Evolutionary conservation across 1,139 yeast species (phyloP).

Genomic region (Suhomyces ambrosiae): DNA sequence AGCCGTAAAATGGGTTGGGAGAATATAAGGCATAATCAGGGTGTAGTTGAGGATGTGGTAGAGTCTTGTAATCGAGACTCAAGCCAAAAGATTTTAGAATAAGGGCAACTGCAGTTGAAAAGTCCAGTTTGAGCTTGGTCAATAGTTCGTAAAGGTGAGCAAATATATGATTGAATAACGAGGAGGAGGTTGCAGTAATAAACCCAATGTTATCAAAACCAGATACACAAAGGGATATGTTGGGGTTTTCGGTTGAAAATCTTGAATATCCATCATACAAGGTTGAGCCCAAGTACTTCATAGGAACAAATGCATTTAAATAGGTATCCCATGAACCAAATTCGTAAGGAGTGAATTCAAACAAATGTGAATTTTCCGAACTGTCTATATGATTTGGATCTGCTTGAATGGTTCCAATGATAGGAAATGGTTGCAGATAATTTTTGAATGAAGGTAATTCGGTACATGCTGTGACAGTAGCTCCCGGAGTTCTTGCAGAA

Average conservation of each 20-base stretch:
- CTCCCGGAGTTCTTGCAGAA: slow-evolving; percentile 39
- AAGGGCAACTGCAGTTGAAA: slow-evolving; percentile 43
- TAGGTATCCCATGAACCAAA: slow-evolving; percentile 69
- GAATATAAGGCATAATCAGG: slow-evolving; percentile 71
- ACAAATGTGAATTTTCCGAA: slow-evolving; percentile 32
- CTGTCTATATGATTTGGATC: slow-evolving; percentile 25
- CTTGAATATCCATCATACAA: slow-evolving; percentile 33
- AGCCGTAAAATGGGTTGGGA: slow-evolving; percentile 74
- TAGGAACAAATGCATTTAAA: slow-evolving; percentile 52
- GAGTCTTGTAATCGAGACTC: slow-evolving; percentile 25
- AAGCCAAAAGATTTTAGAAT: slow-evolving; percentile 53
- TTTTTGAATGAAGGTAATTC: slow-evolving; percentile 30
- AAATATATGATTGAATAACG: slow-evolving; percentile 62
- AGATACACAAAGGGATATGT: slow-evolving; percentile 44
- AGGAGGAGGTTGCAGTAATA: slow-evolving; percentile 71
- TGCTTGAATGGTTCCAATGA: slow-evolving; percentile 39
- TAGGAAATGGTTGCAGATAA: slow-evolving; percentile 45
- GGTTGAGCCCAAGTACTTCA: slow-evolving; percentile 56
- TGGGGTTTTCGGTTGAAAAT: slow-evolving; percentile 24
- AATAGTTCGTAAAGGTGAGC: slow-evolving; percentile 48
- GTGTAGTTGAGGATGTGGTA: slow-evolving; percentile 31
- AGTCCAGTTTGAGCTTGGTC: slow-evolving; percentile 39
- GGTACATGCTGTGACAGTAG: slow-evolving; percentile 34
- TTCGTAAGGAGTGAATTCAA: slow-evolving; percentile 67
- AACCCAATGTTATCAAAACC: slow-evolving; percentile 78